phyloP scores from a whole-genome alignment of 2,329 filamentous ascomycete genomes.

The Blastomyces parvus region DNA sequence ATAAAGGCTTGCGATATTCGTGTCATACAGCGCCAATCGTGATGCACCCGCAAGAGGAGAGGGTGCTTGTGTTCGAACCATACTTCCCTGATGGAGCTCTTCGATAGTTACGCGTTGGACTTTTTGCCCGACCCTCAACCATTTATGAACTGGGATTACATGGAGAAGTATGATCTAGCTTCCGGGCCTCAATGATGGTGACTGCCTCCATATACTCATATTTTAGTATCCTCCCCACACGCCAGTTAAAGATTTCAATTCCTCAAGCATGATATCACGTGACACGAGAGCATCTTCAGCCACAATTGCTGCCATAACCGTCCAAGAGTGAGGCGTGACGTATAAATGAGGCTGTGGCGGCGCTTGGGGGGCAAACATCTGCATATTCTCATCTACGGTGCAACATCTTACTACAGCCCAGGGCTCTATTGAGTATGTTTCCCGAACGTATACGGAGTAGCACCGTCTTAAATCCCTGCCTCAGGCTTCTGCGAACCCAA shows the following conservation, averaged over 20 bases:
- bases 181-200: background rate
- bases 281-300: background rate
- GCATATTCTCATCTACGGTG: too few relatives aligned
- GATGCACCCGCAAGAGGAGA: background rate
- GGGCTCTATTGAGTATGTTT: too few relatives aligned
- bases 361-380: background rate
- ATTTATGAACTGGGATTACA: background rate
- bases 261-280: background rate
- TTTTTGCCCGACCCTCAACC: background rate
- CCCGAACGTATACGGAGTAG: too few relatives aligned
- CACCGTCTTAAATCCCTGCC: too few relatives aligned
- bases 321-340: background rate
- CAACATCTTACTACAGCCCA: too few relatives aligned
- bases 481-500: too few relatives aligned
- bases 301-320: background rate
- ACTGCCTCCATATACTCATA: background rate
- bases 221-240: too few relatives aligned
- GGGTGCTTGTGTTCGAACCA: background rate
- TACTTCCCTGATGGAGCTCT: background rate
- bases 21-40: background rate
- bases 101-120: background rate
- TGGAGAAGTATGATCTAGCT: background rate
- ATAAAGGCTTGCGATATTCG: background rate
- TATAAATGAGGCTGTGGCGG: background rate
- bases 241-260: too few relatives aligned